Evolutionary conservation across 805 yeast genomes (phyloP), one percentile per base, ranked within the genome.

Genomic region (Ogataea ganodermae): DNA sequence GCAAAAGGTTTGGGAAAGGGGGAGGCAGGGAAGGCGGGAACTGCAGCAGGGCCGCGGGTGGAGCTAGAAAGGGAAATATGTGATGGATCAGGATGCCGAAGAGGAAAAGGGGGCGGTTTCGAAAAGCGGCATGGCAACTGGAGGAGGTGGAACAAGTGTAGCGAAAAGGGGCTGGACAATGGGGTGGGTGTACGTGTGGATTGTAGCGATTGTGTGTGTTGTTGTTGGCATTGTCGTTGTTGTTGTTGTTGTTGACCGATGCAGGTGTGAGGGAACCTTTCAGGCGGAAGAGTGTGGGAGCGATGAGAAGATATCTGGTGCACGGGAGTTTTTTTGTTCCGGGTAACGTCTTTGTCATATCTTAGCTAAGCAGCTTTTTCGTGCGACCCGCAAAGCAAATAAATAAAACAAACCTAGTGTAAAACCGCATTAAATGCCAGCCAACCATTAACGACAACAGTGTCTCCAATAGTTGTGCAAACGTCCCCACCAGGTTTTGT

Each of bases 371-470:
- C n/a, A n/a, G n/a, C n/a, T 21, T 21, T 6, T 10, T 13, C 22
- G 37, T 41, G 44, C 33, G 36, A 31, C 30, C 36, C 36, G 33
- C 35, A 33, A 27, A 35, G 45, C 38, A 42, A 30, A 42, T 31
- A 30, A 43, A 35, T 37, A 44, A 32, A 32, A 31, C 33, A 18
- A 37, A 33, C n/a, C 26, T 14, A 44, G 14, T 17, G 22, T 32
- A 44, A 28, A 33, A 37, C 20, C n/a, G 21, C 31, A 37, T 12
- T 44, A 20, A 36, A 43, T 44, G 48, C 48, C 48, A 44, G 48
- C 48, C 48, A 44, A 44, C 37, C 43, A 28, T 35, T 43, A 37
- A 35, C 26, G 6, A 5, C 5, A 23, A 16, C 14, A 14, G 10
- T 23, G 10, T 33, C 23, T 9, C 22, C 23, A 10, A 27, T 10